Base-by-base conservation (phyloP, 306 rosid genomes). In the Quercus alba region DNA sequence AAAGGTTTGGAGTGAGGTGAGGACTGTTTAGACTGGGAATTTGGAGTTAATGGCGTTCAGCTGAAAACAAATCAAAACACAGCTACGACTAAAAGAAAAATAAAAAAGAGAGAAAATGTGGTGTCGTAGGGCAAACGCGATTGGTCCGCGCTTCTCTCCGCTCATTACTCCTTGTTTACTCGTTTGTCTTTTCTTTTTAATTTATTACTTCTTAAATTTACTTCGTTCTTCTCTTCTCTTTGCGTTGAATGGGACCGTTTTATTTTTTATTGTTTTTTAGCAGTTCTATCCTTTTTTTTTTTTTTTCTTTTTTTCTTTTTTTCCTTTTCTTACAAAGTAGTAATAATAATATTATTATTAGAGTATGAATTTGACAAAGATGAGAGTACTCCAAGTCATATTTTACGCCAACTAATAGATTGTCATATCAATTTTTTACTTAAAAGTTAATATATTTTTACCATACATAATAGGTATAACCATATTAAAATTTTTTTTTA, bases 121-220 rank as follows among this genome's bases (percentile, higher is more conserved):
- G 44, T 12, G 20, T 1, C 5, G 71, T 75, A 85, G 95, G 97
- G 17, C 90, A 88, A 72, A 86, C 93, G 64, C 87, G 88, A 72
- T 64, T 75, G 81, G 64, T 20, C 84, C 93, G 84, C 91, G 85
- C 81, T 49, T 78, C 79, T 70, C 89, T 81, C 87, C 73, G 70
- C 49, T 69, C 8, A 4, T 74, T 70, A 64, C 78, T 78, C 81
- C 57, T 46, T 38, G 26, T 18, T 62, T 63, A 63, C 30, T 63
- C 15, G n/a, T 31, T 26, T 3, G 14, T 2, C 3, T 25, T 61
- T 25, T 4, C 17, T 10, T 35, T 51, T 52, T 46, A 11, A 35
- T 41, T 13, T 17, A 19, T 6, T 31, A 31, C 46, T 38, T 38
- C 46, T 7, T 8, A 38, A 38, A 38, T 75, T 57, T 4, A 13